Base-by-base conservation (phyloP, 768 basidiomycete species). In the Kwoniella newhampshirensis region DNA sequence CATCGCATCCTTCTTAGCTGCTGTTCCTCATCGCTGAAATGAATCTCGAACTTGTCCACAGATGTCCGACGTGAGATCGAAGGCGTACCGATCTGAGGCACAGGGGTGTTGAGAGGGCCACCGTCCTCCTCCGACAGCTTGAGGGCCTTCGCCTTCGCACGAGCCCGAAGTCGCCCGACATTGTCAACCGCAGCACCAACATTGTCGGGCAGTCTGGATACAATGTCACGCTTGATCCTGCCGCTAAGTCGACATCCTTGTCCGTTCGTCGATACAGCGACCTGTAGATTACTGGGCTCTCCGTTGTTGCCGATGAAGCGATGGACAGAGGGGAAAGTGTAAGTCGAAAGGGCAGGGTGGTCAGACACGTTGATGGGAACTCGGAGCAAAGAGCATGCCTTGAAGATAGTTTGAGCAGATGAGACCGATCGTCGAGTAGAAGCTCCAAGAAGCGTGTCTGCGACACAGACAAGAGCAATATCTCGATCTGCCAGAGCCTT, bases 191-290 rank as follows among this genome's bases (percentile, higher is more conserved):
- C 91, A 3, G 74, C 77, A 0, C 91, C 92, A 0, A 88, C 81
- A 7, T 86, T 84, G 56, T 79, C 82, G 0, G 91, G 86, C 4
- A 99, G 77, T 21, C 53, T 44, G 0, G 87, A 79, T 1, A 94
- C 84, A 48, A 97, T 86, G 21, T 97, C 91, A 23, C 94, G 80
- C 32, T 85, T 83, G 36, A 99, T 78, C 11, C 94, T 81, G 0
- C 85, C 82, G 0, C 86, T 86, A 3, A 99, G 80, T 5, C 94
- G 80, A 67, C 94, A 97, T 1, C 92, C 94, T 60, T 87, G 84
- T 0, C 91, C 91, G 64, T 96, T 97, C 0, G 93, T 93, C 2
- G 91, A 89, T 2, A 97, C 82, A 0, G 87, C 89, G 20, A 99
- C 77, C 69, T 81, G 80, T 1, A 81, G 71, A 17, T 75, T 68